phyloP scores from a whole-genome alignment of 2,329 filamentous ascomycete species.

The Fusarium burgessii region DNA sequence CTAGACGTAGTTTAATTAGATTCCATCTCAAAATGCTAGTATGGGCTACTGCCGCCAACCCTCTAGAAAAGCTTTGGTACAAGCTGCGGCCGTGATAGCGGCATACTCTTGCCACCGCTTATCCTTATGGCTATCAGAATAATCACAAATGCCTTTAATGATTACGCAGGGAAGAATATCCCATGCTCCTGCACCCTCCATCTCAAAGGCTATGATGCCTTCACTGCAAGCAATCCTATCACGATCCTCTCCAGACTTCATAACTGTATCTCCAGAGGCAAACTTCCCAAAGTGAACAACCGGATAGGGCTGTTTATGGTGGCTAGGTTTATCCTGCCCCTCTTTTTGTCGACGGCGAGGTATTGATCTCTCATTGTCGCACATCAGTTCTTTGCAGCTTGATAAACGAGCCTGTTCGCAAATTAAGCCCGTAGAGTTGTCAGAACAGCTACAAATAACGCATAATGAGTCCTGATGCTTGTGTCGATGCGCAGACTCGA shows the following conservation, averaged over 20 bases:
- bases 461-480: neutral
- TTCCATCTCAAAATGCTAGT: too few relatives aligned
- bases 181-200: neutral
- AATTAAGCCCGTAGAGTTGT: neutral
- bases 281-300: neutral
- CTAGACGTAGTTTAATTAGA: too few relatives aligned
- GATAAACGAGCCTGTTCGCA: neutral
- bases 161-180: neutral
- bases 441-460: neutral
- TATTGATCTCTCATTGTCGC: rapidly evolving
- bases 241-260: neutral
- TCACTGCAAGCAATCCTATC: neutral
- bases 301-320: rapidly evolving
- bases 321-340: rapidly evolving
- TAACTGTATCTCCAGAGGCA: neutral
- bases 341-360: rapidly evolving
- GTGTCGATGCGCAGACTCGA: neutral
- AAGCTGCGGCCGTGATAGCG: neutral
- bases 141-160: neutral
- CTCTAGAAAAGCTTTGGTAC: neutral
- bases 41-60: neutral
- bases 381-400: neutral
- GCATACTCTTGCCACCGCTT: neutral
- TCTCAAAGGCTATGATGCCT: neutral
- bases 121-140: neutral